Percentiles rank a stretch among this genome's conserved stretches.
Conservation (phyloP, 2,329 filamentous ascomycete species). For the Hypoxylon sp. region DNA sequence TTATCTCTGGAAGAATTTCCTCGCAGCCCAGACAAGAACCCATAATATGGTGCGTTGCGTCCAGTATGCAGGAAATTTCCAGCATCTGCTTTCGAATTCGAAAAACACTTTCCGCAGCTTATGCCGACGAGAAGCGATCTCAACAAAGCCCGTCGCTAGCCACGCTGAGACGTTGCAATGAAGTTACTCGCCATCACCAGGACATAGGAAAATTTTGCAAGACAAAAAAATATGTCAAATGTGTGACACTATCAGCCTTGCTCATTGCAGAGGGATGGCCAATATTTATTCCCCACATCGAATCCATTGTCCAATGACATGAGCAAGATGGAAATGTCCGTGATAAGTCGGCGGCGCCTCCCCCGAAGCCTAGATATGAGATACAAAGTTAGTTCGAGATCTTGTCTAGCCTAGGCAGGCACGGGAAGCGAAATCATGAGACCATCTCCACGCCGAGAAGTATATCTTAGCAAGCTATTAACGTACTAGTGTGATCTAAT, state of each 20-base stretch:
- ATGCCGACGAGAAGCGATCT: slow-evolving; percentile 40
- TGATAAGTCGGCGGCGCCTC: slow-evolving; percentile 32
- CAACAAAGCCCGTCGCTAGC: slow-evolving; percentile 15
- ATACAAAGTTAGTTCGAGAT: slow-evolving; percentile 27
- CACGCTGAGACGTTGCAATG: slow-evolving; percentile 13
- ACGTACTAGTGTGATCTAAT: slow-evolving; percentile 19
- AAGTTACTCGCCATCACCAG: slow-evolving; percentile 23
- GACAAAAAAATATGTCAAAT: slow-evolving; percentile 18
- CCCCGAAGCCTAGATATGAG: slow-evolving; percentile 22
- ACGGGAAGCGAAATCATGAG: slow-evolving; percentile 30
- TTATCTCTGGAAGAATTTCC: slow-evolving; percentile 14
- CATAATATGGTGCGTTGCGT: slow-evolving; percentile 18
- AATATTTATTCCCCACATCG: slow-evolving; percentile 32
- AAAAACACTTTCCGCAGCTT: slow-evolving; percentile 5
- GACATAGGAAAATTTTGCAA: slow-evolving; percentile 23
- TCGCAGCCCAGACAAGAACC: slow-evolving; percentile 6
- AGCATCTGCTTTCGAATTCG: slow-evolving; percentile 36
- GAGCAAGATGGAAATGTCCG: slow-evolving; percentile 8
- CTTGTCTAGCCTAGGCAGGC: slow-evolving; percentile 25
- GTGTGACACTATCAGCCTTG: slow-evolving; percentile 44
- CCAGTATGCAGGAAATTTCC: slow-evolving; percentile 31
- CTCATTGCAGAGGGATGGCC: slow-evolving; percentile 25
- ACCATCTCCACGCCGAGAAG: slow-evolving; percentile 24
- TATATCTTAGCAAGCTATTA: slow-evolving; percentile 30
- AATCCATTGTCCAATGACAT: slow-evolving; percentile 40